A percentile compares a stretch with the other conserved stretches of the same genome.
These are phyloP conservation scores for Phaeosphaeriaceae sp. DNA, from an alignment of 2,329 filamentous ascomycete genomes.

Conservation along the genomic window DNA sequence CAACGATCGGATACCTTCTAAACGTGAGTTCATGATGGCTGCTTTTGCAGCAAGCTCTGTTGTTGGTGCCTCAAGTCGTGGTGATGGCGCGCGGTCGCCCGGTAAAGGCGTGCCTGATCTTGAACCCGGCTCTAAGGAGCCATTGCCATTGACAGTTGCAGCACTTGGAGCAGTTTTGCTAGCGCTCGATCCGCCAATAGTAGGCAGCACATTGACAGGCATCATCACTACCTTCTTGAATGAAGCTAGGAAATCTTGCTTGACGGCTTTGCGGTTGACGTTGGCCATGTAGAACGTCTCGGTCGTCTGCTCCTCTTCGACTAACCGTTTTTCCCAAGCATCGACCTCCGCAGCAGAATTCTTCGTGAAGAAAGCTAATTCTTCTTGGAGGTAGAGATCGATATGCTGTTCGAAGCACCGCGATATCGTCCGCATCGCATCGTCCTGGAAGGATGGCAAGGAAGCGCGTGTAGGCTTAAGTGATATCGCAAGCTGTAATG, in stretches of 20 bases:
- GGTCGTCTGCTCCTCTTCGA: conserved; percentile 85
- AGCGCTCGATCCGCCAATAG: conserved; percentile 55
- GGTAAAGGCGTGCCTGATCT: conserved; percentile 48
- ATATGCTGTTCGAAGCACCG: conserved; percentile 88
- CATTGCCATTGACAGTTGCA: conserved; percentile 33
- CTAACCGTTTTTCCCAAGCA: conserved; percentile 89
- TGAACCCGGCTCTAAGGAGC: conserved; percentile 37
- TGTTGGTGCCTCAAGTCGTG: conserved; percentile 72
- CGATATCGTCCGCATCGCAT: conserved; percentile 71
- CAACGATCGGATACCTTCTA: conserved; percentile 92
- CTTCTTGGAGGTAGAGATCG: conserved; percentile 91
- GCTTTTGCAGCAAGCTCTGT: conserved; percentile 95
- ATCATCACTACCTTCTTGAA: conserved; percentile 99
- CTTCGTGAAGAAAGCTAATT: conserved; percentile 82
- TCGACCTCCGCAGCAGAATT: conserved; percentile 78
- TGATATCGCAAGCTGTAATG: conserved; percentile 75
- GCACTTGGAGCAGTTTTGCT: conserved; percentile 43
- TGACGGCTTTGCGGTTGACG: conserved; percentile 91
- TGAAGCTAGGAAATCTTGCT: conserved; percentile 92
- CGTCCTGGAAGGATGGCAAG: conserved; percentile 66
- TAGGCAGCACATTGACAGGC: conserved; percentile 89
- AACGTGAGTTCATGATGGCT: conserved; percentile 92
- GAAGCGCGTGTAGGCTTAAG: conserved; percentile 72
- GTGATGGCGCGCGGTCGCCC: conserved; percentile 45
- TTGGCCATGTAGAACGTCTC: conserved; percentile 97